phyloP scores from a whole-genome alignment of 2,329 filamentous ascomycete species.

The Aspergillus pseudotamarii region DNA sequence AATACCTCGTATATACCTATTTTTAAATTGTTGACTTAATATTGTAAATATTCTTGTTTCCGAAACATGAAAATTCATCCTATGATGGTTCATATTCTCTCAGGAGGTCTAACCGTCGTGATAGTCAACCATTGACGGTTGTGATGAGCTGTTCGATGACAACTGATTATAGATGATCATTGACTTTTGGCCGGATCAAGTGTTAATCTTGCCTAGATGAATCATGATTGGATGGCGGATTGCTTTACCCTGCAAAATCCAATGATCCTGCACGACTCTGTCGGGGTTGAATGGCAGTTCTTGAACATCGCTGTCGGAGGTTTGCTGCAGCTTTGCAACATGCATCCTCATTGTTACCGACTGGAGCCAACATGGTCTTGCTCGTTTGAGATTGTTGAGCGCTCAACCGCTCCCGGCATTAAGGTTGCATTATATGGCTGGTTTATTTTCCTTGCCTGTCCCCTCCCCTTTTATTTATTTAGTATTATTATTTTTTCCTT shows the following conservation, averaged over 20 bases:
- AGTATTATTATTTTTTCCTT: no score
- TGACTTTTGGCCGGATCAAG: constrained; percentile 24
- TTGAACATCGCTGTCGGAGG: not conserved
- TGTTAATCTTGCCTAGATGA: constrained; percentile 16
- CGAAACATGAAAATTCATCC: not conserved
- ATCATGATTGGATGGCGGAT: constrained; percentile 18
- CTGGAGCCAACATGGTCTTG: not conserved
- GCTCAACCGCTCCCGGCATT: not conserved
- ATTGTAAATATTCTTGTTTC: not conserved
- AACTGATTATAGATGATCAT: constrained; percentile 22
- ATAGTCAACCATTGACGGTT: constrained; percentile 13
- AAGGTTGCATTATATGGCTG: not conserved
- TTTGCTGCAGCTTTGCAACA: constrained; percentile 7
- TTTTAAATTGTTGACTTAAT: not conserved
- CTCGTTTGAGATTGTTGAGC: not conserved
- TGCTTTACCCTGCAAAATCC: constrained; percentile 12
- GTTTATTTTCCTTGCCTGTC: not conserved
- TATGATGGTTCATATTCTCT: not conserved
- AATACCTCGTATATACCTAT: not conserved
- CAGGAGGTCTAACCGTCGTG: not conserved
- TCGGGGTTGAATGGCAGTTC: constrained; percentile 15
- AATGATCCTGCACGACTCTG: constrained; percentile 24
- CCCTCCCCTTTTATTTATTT: not conserved
- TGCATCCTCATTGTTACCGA: constrained; percentile 2
- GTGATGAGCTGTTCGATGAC: constrained; percentile 24